Conservation (phyloP, 176 grass and related monocot species). For the Urochloa ruziziensis region DNA sequence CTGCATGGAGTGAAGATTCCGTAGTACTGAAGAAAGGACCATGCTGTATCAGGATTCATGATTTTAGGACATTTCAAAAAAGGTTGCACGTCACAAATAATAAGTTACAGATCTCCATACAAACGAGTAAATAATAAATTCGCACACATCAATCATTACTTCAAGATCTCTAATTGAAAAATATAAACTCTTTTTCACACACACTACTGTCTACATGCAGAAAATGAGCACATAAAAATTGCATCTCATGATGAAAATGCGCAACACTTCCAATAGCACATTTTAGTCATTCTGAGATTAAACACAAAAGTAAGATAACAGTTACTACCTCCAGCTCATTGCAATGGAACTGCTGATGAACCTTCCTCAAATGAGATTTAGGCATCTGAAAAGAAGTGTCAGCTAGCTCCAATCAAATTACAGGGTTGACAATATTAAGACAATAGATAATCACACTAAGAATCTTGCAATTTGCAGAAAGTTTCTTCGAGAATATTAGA, state of each 20-base stretch:
- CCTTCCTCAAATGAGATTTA: constrained; percentile 76
- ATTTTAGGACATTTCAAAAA: constrained; percentile 8
- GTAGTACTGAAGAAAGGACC: constrained; percentile 8
- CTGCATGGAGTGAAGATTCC: not conserved
- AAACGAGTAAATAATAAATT: constrained; percentile 8
- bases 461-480: not conserved
- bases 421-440: not conserved
- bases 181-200: not conserved
- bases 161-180: constrained; percentile 18
- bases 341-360: constrained; percentile 83
- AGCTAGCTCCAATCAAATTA: constrained; percentile 11
- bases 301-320: constrained; percentile 23
- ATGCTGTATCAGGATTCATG: constrained; percentile 13
- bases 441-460: not conserved
- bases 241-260: not conserved
- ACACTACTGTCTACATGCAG: not conserved
- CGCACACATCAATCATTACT: not conserved
- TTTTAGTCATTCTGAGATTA: constrained; percentile 12
- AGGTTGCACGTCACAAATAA: not conserved
- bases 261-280: not conserved
- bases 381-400: constrained; percentile 60
- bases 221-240: not conserved
- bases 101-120: no score
- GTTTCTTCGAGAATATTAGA: not conserved
- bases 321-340: constrained; percentile 68